Percentiles rank a stretch among this genome's conserved stretches.
phyloP scores from a whole-genome alignment of 805 yeast genomes.

The Spathaspora gorwiae region DNA sequence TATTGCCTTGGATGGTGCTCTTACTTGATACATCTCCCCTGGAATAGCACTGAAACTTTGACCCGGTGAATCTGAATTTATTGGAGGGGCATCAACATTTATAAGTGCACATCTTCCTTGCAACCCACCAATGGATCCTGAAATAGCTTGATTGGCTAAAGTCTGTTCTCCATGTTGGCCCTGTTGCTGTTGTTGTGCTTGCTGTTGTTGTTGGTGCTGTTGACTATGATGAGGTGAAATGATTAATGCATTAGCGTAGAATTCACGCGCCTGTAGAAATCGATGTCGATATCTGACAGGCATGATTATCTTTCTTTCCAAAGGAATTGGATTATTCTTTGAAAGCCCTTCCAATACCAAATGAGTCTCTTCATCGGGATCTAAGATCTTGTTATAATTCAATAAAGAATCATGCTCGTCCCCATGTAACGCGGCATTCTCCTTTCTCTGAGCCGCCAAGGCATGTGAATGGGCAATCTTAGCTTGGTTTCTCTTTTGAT shows the following conservation, averaged over 20 bases:
- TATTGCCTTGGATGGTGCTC: conserved; percentile 44
- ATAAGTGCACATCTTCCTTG: conserved; percentile 77
- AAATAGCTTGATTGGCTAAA: conserved; percentile 43
- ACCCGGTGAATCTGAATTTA: conserved; percentile 22
- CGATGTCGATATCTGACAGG: conserved; percentile 69
- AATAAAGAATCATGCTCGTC: conserved; percentile 14
- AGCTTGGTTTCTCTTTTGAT: conserved; percentile 90
- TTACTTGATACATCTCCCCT: conserved; percentile 47
- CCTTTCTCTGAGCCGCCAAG: conserved; percentile 71
- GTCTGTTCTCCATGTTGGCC: conserved; percentile 16
- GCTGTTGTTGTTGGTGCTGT: conserved; percentile 3
- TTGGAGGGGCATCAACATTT: conserved; percentile 48
- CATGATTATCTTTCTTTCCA: conserved; percentile 68
- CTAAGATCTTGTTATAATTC: conserved; percentile 47
- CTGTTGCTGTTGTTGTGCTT: conserved; percentile 4
- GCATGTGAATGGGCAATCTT: conserved; percentile 81
- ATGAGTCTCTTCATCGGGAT: conserved; percentile 90
- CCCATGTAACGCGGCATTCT: conserved; percentile 45
- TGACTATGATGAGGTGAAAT: conserved; percentile 56
- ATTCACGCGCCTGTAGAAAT: conserved; percentile 85
- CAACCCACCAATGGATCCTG: conserved; percentile 61
- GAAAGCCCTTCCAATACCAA: conserved; percentile 87
- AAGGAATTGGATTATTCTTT: conserved; percentile 74
- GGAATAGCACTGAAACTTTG: conserved; percentile 54
- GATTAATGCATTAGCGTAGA: conserved; percentile 82